phyloP scores from a whole-genome alignment of 345 rosid species.

The Laguncularia racemosa region DNA sequence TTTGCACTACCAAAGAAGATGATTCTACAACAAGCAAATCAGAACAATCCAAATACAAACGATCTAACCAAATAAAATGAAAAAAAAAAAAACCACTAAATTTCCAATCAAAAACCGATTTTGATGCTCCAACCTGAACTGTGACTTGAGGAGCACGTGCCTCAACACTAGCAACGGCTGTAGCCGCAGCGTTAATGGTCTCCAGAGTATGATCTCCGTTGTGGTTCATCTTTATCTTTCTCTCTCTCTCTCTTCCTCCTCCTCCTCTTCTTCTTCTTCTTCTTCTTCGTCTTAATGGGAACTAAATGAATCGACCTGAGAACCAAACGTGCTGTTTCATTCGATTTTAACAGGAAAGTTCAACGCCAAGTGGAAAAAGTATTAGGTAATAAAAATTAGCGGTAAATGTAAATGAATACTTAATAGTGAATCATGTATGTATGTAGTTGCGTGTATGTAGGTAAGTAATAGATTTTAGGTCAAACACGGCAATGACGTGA shows the following conservation, averaged over 20 bases:
- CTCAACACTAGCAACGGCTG: slow-evolving; percentile 75
- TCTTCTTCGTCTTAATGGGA: slow-evolving; percentile 18
- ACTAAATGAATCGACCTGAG: slow-evolving; percentile 7
- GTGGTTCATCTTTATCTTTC: slow-evolving; percentile 28
- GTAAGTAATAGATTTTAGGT: slow-evolving; percentile 21
- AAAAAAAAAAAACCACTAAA: neutral
- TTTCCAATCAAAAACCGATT: neutral
- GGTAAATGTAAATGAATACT: neutral
- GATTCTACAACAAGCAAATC: neutral
- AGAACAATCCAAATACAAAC: neutral
- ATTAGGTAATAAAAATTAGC: neutral
- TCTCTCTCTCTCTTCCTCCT: slow-evolving; percentile 32
- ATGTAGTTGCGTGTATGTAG: slow-evolving; percentile 4
- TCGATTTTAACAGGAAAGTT: slow-evolving; percentile 9
- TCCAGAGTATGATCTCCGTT: slow-evolving; percentile 30
- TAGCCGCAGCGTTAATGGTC: slow-evolving; percentile 83
- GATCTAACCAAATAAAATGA: neutral
- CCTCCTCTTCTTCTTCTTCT: slow-evolving; percentile 11
- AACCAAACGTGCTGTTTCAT: no score
- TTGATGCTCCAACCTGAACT: slow-evolving; percentile 29
- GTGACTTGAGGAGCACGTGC: slow-evolving; percentile 55
- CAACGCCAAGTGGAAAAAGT: neutral
- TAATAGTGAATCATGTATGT: no score
- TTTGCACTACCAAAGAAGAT: neutral
- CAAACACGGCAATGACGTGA: slow-evolving; percentile 57